These are phyloP conservation scores for Podospora bellae-mahoneyi DNA, from an alignment of 495 filamentous ascomycete species.

Conservation along the genomic window DNA sequence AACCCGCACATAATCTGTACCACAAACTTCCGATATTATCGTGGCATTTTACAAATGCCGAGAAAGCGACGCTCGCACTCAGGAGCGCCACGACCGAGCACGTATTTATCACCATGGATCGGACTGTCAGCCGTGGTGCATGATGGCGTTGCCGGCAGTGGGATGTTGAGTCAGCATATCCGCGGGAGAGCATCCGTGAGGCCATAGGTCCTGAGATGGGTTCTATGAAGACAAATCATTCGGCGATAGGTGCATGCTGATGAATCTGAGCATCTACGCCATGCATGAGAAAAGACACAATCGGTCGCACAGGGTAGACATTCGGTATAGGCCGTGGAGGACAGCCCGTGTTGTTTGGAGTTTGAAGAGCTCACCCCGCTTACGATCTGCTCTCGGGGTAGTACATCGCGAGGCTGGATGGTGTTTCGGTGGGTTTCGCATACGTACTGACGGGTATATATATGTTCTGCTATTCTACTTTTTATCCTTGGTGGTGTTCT, in stretches of 20 bases:
- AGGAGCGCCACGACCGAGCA: background rate
- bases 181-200: conserved; percentile 1
- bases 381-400: background rate
- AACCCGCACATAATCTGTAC: background rate
- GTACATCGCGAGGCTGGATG: background rate
- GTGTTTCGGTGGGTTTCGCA: background rate
- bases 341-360: background rate
- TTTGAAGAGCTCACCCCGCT: background rate
- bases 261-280: no score
- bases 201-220: background rate
- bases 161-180: background rate
- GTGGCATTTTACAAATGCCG: background rate
- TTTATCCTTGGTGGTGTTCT: background rate
- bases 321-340: background rate
- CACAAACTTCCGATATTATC: background rate
- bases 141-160: background rate
- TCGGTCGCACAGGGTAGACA: background rate
- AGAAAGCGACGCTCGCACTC: background rate
- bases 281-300: background rate
- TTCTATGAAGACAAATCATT: conserved; percentile 12
- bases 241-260: background rate
- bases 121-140: background rate
- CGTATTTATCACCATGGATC: background rate
- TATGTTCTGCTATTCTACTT: background rate
- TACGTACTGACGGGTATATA: background rate